Conservation (phyloP, 2,329 filamentous ascomycete species). For the Stenocarpella maydis region DNA sequence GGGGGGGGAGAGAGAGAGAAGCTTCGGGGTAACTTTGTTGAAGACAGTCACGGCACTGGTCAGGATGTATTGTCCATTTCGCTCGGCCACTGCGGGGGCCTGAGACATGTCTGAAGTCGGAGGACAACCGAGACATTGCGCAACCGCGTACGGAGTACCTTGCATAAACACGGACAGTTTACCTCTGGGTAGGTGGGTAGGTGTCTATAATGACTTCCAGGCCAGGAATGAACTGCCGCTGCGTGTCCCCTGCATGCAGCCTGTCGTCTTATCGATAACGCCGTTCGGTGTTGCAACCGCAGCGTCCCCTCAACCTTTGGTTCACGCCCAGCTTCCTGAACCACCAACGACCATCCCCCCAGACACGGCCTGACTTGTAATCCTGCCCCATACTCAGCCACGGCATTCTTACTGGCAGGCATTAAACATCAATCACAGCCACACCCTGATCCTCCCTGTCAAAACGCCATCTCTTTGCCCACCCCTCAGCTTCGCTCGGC, state of each 20-base stretch:
- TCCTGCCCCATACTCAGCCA: not conserved
- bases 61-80: not conserved
- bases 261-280: conserved; percentile 10
- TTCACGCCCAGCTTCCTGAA: conserved; percentile 10
- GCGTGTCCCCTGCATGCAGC: not conserved
- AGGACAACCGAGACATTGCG: not conserved
- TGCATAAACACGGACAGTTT: no score
- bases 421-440: not conserved
- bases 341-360: not conserved
- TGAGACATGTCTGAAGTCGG: conserved; percentile 5
- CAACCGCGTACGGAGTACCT: not conserved
- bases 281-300: not conserved
- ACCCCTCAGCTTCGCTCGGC: not conserved
- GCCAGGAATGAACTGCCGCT: not conserved
- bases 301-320: conserved; percentile 17
- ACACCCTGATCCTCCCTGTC: no score
- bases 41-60: not conserved
- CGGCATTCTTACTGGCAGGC: not conserved
- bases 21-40: not conserved
- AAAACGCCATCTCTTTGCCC: not conserved
- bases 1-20: no score
- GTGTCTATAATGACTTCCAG: not conserved
- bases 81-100: not conserved
- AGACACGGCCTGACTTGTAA: not conserved
- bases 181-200: no score